Evolutionary conservation across 805 yeast genomes (phyloP).

Genomic region (Lipomyces lipofer): DNA sequence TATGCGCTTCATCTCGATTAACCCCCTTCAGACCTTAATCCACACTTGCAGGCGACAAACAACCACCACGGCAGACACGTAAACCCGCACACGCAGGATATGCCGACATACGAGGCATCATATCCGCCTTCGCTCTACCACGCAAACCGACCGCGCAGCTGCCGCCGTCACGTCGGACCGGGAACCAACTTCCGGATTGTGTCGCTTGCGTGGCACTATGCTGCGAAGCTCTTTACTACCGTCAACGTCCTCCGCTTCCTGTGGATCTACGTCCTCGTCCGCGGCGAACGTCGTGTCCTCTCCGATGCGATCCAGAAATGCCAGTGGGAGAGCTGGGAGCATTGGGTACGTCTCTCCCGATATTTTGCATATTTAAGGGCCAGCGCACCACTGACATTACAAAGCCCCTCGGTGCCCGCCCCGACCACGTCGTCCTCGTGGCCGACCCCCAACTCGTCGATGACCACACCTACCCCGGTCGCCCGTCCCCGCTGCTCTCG

Average conservation of each 20-base stretch:
- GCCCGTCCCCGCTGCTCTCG: conserved; percentile 52
- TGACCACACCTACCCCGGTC: conserved; percentile 77
- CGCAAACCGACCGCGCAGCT: conserved; percentile 15
- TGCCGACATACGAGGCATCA: conserved; percentile 31
- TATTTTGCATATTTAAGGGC: not conserved
- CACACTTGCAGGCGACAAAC: too few species aligned
- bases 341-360: conserved; percentile 44
- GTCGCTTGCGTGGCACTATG: not conserved
- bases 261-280: conserved; percentile 52
- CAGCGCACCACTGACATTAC: not conserved
- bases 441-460: conserved; percentile 98
- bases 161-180: too few species aligned
- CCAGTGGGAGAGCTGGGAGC: conserved; percentile 68
- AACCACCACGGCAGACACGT: too few species aligned
- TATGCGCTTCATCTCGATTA: too few species aligned
- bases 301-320: conserved; percentile 50
- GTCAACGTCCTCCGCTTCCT: conserved; percentile 32
- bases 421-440: conserved; percentile 44
- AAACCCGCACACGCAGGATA: too few species aligned
- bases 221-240: conserved; percentile 10
- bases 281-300: conserved; percentile 57
- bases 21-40: too few species aligned
- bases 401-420: conserved; percentile 21
- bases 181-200: conserved; percentile 4
- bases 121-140: conserved; percentile 27